Conservation (phyloP, 2,329 filamentous ascomycete species). For the Rugonectria rugulosa region DNA sequence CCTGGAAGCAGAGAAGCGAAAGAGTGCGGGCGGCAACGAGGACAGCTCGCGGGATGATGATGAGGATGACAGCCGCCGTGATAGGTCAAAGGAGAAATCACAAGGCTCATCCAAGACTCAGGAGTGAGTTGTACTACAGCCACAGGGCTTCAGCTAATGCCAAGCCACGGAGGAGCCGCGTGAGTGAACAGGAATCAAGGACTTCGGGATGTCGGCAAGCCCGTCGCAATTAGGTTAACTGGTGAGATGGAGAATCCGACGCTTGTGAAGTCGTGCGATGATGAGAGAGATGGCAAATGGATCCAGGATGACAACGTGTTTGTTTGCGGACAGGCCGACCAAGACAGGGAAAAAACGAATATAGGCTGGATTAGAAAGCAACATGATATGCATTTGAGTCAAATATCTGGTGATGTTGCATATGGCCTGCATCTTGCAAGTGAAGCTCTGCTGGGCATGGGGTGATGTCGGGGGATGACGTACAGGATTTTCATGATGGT, state of each 20-base stretch:
- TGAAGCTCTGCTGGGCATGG: conserved; percentile 10
- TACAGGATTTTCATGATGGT: neutral
- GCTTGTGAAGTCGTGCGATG: conserved; percentile 16
- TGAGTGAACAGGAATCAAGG: neutral
- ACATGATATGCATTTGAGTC: conserved; percentile 5
- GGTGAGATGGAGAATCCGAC: neutral
- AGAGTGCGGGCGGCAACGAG: conserved; percentile 44
- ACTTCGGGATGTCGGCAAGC: conserved; percentile 5
- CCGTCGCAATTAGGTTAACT: conserved; percentile 1
- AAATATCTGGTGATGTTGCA: conserved; percentile 11
- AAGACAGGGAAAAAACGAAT: conserved; percentile 1
- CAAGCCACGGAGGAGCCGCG: neutral
- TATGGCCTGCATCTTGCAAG: too few species aligned
- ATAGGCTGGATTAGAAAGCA: neutral
- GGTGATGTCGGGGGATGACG: conserved; percentile 20
- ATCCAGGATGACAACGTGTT: neutral
- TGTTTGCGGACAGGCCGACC: neutral
- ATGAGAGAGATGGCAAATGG: neutral
- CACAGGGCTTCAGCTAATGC: neutral
- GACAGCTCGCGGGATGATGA: conserved; percentile 51
- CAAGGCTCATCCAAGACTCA: conserved; percentile 5
- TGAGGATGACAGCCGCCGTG: conserved; percentile 39
- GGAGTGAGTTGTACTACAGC: conserved; percentile 4
- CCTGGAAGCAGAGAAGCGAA: conserved; percentile 60
- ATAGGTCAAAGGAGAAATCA: conserved; percentile 5